phyloP scores from a whole-genome alignment of 2,329 filamentous ascomycete genomes.

The Microcyclospora pomicola region DNA sequence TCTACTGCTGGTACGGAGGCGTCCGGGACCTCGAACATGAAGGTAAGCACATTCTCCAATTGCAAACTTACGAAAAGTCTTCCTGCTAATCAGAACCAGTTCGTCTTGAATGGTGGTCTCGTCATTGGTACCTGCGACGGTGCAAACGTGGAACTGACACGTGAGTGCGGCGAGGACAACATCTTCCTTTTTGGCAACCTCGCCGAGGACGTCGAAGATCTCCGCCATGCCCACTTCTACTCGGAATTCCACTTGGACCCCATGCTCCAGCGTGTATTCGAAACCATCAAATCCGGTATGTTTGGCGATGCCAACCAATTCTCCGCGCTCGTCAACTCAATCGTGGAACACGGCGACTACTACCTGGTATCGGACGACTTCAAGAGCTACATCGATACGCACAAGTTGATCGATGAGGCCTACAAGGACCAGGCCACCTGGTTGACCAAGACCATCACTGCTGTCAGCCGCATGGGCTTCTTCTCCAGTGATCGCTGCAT shows the following conservation, averaged over 20 bases:
- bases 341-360: constrained; percentile 89
- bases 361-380: constrained; percentile 98
- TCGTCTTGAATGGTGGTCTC: constrained; percentile 89
- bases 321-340: constrained; percentile 66
- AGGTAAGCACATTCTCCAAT: constrained; percentile 25
- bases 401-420: constrained; percentile 77
- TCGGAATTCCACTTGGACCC: constrained; percentile 64
- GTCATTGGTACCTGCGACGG: constrained; percentile 98
- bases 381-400: constrained; percentile 83
- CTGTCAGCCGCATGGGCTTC: constrained; percentile 86
- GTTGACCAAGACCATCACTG: constrained; percentile 78
- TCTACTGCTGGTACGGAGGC: constrained; percentile 91
- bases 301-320: constrained; percentile 76
- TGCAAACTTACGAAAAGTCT: neutral
- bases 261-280: constrained; percentile 67
- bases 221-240: constrained; percentile 82
- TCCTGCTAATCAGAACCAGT: constrained; percentile 28
- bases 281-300: constrained; percentile 60
- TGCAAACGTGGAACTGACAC: constrained; percentile 76
- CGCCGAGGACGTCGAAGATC: constrained; percentile 89
- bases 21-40: constrained; percentile 94
- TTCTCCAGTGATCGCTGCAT: constrained; percentile 93
- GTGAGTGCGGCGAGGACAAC: constrained; percentile 90
- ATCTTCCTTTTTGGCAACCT: constrained; percentile 98
- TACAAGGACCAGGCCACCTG: constrained; percentile 88